Percentiles rank a stretch among this genome's conserved stretches.
Evolutionary conservation across 1,284 basidiomycete genomes (phyloP).

Genomic region (Ceratobasidium sp.): DNA sequence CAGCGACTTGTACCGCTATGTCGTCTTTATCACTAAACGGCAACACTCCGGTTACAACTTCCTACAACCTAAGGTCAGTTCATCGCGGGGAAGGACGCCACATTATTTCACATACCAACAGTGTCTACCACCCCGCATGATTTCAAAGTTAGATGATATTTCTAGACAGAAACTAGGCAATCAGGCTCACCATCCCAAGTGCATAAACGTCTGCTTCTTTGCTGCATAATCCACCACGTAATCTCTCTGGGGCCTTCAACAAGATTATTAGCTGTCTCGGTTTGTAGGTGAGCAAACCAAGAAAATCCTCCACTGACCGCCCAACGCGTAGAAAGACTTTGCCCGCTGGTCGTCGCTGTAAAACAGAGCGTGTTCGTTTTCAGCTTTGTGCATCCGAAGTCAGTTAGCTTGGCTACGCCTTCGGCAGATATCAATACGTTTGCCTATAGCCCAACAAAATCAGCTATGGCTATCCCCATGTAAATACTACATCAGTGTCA

Average conservation of each 20-base stretch:
- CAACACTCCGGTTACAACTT: not conserved
- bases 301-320: too few species aligned
- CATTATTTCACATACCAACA: not conserved
- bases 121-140: not conserved
- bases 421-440: too few species aligned
- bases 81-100: too few species aligned
- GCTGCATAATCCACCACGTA: not conserved
- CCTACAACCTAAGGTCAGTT: not conserved
- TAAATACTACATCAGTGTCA: not conserved
- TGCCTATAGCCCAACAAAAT: too few species aligned
- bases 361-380: not conserved
- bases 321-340: not conserved
- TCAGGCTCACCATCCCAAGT: conserved; percentile 3
- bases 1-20: not conserved
- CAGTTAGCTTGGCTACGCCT: too few species aligned
- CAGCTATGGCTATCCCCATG: too few species aligned
- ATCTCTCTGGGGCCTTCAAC: too few species aligned
- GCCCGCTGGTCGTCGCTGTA: not conserved
- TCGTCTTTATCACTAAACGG: not conserved
- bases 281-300: not conserved
- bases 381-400: not conserved
- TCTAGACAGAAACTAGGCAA: not conserved
- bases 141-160: too few species aligned
- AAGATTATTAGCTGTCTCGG: too few species aligned
- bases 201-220: conserved; percentile 28